A percentile compares a stretch with the other conserved stretches of the same genome.
phyloP scores from a whole-genome alignment of 2,329 filamentous ascomycete genomes.

The Phialemoniopsis sp. region DNA sequence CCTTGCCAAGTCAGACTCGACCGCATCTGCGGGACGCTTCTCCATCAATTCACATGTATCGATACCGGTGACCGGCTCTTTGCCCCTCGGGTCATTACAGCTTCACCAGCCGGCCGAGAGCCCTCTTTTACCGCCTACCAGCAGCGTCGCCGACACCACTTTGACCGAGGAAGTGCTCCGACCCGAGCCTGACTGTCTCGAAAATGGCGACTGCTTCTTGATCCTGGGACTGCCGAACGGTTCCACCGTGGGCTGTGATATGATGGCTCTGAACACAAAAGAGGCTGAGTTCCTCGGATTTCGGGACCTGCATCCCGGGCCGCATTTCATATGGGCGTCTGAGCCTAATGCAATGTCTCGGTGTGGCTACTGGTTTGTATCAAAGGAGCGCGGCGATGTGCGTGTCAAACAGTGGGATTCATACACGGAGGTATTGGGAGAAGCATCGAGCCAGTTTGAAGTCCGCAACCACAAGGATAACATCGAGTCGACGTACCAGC shows the following conservation, averaged over 20 bases:
- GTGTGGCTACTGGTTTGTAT: slow-evolving; percentile 54
- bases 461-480: slow-evolving; percentile 37
- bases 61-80: slow-evolving; percentile 29
- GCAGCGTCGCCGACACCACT: neutral
- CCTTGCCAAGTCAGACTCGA: slow-evolving; percentile 31
- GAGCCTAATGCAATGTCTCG: slow-evolving; percentile 43
- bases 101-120: slow-evolving; percentile 26
- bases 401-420: slow-evolving; percentile 52
- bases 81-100: slow-evolving; percentile 37
- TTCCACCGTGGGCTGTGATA: slow-evolving; percentile 51
- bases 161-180: slow-evolving; percentile 8
- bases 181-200: slow-evolving; percentile 14
- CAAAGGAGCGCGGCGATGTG: slow-evolving; percentile 23
- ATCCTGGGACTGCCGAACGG: slow-evolving; percentile 45
- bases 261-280: slow-evolving; percentile 39
- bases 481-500: slow-evolving; percentile 29
- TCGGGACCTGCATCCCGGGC: slow-evolving; percentile 47
- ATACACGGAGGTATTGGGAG: slow-evolving; percentile 48
- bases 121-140: neutral
- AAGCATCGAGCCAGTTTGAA: slow-evolving; percentile 40
- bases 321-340: slow-evolving; percentile 58
- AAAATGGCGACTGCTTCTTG: slow-evolving; percentile 46
- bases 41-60: slow-evolving; percentile 27
- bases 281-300: slow-evolving; percentile 44
- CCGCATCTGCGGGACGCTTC: slow-evolving; percentile 13